Evolutionary conservation across 2,329 filamentous ascomycete species (phyloP).

Genomic region (Colletotrichum musae): DNA sequence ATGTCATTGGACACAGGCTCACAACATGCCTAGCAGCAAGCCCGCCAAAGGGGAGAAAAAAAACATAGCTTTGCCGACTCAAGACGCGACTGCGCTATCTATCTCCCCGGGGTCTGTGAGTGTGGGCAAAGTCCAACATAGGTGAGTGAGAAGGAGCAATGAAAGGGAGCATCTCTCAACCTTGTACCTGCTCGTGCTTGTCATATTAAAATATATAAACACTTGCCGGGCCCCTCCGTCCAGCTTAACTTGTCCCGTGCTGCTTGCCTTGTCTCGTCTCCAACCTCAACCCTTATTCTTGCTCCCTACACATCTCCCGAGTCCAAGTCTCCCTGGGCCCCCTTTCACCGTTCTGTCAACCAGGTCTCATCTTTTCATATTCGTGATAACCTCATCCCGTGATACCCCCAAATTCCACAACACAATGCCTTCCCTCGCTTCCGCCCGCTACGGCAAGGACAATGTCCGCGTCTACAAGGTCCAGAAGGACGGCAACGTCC

Average conservation of each 20-base stretch:
- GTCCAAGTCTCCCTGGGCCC: neutral
- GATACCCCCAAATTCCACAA: conserved; percentile 13
- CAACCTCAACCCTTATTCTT: conserved; percentile 8
- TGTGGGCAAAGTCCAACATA: conserved; percentile 31
- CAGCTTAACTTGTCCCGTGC: conserved; percentile 8
- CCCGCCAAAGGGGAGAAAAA: neutral
- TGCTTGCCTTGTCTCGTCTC: conserved; percentile 19
- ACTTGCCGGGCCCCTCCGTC: conserved; percentile 18
- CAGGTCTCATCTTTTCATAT: conserved; percentile 16
- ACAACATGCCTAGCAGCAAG: neutral
- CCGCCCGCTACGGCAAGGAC: conserved; percentile 92
- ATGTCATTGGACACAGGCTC: conserved; percentile 17
- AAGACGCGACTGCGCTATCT: conserved; percentile 37
- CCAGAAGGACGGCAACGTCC: conserved; percentile 82
- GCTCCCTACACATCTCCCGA: neutral
- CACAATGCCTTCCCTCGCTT: conserved; percentile 67
- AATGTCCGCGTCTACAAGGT: conserved; percentile 99
- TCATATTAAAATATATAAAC: conserved; percentile 27
- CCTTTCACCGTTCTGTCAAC: neutral
- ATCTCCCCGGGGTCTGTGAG: conserved; percentile 30
- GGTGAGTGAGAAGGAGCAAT: neutral
- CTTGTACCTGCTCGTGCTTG: conserved; percentile 1
- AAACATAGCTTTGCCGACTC: conserved; percentile 25
- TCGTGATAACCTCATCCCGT: conserved; percentile 19
- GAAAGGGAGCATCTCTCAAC: conserved; percentile 26